phyloP scores from a whole-genome alignment of 2,329 filamentous ascomycete species.

The Rhynchosporium agropyri region DNA sequence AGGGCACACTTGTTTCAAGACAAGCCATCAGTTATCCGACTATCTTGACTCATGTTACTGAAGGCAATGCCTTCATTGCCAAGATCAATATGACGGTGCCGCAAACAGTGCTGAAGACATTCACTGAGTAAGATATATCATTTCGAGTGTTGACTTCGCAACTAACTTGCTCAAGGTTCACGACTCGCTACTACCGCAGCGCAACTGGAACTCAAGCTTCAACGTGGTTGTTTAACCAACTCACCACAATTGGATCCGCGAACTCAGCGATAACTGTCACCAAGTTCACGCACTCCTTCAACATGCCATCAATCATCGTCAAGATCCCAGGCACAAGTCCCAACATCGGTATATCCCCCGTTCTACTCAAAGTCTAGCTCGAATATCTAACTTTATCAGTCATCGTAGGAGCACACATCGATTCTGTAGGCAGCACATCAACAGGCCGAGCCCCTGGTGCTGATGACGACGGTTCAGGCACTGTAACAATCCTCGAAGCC shows the following conservation, averaged over 20 bases:
- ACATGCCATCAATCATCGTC: conserved; percentile 23
- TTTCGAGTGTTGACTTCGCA: not conserved
- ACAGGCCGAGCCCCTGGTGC: conserved; percentile 69
- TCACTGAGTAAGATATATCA: conserved; percentile 19
- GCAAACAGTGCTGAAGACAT: conserved; percentile 14
- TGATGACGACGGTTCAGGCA: conserved; percentile 88
- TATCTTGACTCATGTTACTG: conserved; percentile 15
- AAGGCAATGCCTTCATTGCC: conserved; percentile 19
- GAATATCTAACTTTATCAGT: conserved; percentile 47
- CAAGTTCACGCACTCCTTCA: conserved; percentile 22
- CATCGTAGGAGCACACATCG: conserved; percentile 19
- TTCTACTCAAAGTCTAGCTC: not conserved
- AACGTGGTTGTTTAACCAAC: conserved; percentile 16
- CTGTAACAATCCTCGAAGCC: conserved; percentile 92
- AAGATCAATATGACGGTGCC: conserved; percentile 17
- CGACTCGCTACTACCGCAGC: conserved; percentile 22
- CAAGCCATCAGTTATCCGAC: conserved; percentile 24
- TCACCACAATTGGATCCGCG: conserved; percentile 15
- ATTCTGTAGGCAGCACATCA: conserved; percentile 6
- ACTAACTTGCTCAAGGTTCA: conserved; percentile 16
- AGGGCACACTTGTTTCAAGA: not conserved
- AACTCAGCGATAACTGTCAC: conserved; percentile 21
- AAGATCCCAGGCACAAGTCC: conserved; percentile 22
- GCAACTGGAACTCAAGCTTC: conserved; percentile 20
- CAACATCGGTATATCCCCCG: conserved; percentile 17